phyloP scores from a whole-genome alignment of 2,329 filamentous ascomycete genomes.

The Claviceps maximensis region DNA sequence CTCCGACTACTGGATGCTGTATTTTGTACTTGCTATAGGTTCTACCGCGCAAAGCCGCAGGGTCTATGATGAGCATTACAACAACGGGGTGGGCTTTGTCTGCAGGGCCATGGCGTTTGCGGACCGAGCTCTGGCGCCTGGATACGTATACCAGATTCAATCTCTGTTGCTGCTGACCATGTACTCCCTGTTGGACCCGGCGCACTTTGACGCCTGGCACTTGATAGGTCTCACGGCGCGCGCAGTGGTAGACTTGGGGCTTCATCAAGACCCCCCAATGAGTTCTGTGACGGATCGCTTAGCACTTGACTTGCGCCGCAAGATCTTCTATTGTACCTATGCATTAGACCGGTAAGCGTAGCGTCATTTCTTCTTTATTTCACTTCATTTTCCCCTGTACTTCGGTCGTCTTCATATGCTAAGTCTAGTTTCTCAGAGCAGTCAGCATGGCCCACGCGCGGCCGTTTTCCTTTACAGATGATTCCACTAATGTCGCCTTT shows the following conservation, averaged over 20 bases:
- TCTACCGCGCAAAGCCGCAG: constrained; percentile 60
- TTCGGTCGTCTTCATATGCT: constrained; percentile 7
- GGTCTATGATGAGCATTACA: constrained; percentile 51
- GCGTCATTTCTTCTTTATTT: background rate
- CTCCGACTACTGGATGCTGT: constrained; percentile 74
- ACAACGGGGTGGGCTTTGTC: constrained; percentile 41
- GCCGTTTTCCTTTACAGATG: constrained; percentile 88
- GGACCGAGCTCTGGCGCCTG: constrained; percentile 73
- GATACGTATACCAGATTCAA: constrained; percentile 74
- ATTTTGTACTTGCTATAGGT: constrained; percentile 78
- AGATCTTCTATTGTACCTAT: constrained; percentile 85
- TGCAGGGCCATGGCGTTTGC: constrained; percentile 59
- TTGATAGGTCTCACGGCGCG: constrained; percentile 81
- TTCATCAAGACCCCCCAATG: constrained; percentile 79
- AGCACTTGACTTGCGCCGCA: constrained; percentile 63
- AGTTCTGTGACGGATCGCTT: constrained; percentile 54
- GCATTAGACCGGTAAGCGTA: constrained; percentile 62
- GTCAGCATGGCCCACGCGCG: constrained; percentile 81
- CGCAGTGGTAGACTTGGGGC: constrained; percentile 76
- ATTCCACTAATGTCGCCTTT: constrained; percentile 69
- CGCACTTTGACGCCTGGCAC: constrained; percentile 90
- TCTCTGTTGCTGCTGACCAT: constrained; percentile 75
- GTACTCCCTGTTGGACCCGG: constrained; percentile 80
- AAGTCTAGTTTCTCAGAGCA: constrained; percentile 36
- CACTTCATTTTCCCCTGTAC: background rate